These are phyloP conservation scores for Blastocystis sp. DNA, from an alignment of 352 stramenopile genomes.

Conservation along the genomic window DNA sequence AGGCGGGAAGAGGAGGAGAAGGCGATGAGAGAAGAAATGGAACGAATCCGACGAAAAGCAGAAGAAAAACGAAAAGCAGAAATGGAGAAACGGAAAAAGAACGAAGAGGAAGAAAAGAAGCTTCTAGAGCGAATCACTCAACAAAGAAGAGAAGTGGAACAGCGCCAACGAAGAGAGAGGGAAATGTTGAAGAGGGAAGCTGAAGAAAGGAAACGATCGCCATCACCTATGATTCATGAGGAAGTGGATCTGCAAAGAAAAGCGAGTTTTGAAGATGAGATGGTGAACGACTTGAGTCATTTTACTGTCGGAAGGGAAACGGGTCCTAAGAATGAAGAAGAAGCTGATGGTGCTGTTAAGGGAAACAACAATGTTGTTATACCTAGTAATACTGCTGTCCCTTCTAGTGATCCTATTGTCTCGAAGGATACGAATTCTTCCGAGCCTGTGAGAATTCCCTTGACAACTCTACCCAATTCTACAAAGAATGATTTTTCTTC, in stretches of 20 bases:
- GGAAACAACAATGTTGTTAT: background rate
- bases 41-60: background rate
- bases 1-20: background rate
- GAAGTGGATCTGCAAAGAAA: background rate
- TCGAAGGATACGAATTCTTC: no score
- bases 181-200: background rate
- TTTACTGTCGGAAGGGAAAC: background rate
- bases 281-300: background rate
- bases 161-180: background rate
- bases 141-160: background rate
- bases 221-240: background rate
- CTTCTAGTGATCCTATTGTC: no score
- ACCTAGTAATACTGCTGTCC: background rate
- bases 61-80: background rate
- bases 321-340: background rate
- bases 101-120: background rate
- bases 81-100: background rate
- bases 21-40: background rate
- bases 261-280: background rate
- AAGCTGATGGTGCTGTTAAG: background rate
- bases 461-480: no score
- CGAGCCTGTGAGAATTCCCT: no score
- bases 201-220: background rate
- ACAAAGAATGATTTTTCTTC: no score
- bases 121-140: background rate